Evolutionary conservation across 2,329 filamentous ascomycete genomes (phyloP).

Genomic region (Aureobasidium sp.): DNA sequence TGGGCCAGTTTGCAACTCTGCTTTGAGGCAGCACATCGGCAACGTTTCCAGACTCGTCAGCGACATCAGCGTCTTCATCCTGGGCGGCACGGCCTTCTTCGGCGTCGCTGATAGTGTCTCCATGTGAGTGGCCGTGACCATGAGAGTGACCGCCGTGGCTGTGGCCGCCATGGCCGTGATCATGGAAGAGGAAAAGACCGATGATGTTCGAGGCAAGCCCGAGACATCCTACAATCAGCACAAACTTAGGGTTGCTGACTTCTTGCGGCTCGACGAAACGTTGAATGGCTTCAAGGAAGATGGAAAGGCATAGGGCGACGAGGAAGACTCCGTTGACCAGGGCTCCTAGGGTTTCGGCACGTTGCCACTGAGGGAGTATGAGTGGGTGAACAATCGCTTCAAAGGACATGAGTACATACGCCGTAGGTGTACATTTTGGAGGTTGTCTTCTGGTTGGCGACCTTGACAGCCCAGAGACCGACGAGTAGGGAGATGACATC

Average conservation of each 20-base stretch:
- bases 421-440: slow-evolving; percentile 95
- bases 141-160: slow-evolving; percentile 58
- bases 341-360: slow-evolving; percentile 91
- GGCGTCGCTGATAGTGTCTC: slow-evolving; percentile 34
- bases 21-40: slow-evolving; percentile 59
- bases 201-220: slow-evolving; percentile 84
- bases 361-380: slow-evolving; percentile 64
- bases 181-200: slow-evolving; percentile 85
- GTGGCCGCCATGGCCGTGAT: slow-evolving; percentile 64
- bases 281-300: slow-evolving; percentile 89
- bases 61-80: slow-evolving; percentile 36
- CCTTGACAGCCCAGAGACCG: slow-evolving; percentile 89
- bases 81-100: slow-evolving; percentile 49
- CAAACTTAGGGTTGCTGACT: slow-evolving; percentile 76
- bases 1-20: slow-evolving; percentile 47
- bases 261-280: slow-evolving; percentile 86
- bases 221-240: slow-evolving; percentile 80
- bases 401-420: slow-evolving; percentile 44
- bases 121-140: slow-evolving; percentile 37
- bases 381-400: slow-evolving; percentile 10
- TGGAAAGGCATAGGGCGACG: slow-evolving; percentile 90
- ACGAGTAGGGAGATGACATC: slow-evolving; percentile 93
- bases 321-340: slow-evolving; percentile 97
- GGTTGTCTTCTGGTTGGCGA: slow-evolving; percentile 69
- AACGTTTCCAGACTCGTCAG: slow-evolving; percentile 53